These are phyloP conservation scores for Agapanthus africanus DNA, from an alignment of 106 monocot species.

Conservation along the genomic window DNA sequence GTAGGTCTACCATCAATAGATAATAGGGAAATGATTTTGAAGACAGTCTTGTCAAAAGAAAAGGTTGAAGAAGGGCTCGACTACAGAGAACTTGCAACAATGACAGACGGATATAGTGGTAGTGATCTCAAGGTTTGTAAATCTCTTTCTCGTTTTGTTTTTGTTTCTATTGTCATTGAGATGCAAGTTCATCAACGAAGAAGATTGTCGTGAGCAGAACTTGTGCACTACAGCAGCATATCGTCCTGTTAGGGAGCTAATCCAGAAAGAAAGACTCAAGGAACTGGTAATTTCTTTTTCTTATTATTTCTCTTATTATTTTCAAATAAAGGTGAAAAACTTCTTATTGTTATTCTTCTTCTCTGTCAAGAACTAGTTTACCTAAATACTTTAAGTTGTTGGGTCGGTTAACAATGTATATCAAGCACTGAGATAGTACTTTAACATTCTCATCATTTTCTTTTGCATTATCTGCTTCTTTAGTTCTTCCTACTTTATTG, in stretches of 20 bases:
- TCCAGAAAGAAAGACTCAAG: conserved; percentile 63
- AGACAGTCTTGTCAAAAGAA: conserved; percentile 65
- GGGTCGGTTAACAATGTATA: no score
- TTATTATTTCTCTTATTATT: no score
- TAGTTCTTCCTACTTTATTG: no score
- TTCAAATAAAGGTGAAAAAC: no score
- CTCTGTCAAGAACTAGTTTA: no score
- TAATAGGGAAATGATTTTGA: conserved; percentile 67
- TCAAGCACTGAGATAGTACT: no score
- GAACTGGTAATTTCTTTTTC: conserved; percentile 84
- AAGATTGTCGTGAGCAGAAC: conserved; percentile 42
- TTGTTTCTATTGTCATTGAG: neutral
- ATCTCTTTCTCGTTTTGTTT: neutral
- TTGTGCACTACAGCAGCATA: conserved; percentile 83
- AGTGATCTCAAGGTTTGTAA: conserved; percentile 82
- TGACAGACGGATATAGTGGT: conserved; percentile 87
- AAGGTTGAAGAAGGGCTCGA: conserved; percentile 61
- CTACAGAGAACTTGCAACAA: conserved; percentile 63
- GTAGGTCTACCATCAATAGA: conserved; percentile 64
- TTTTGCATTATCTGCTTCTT: no score
- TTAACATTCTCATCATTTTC: no score
- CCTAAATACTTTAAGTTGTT: no score
- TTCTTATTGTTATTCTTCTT: neutral
- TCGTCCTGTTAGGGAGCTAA: conserved; percentile 73
- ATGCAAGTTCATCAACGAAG: neutral